phyloP scores from a whole-genome alignment of 495 filamentous ascomycete genomes.

The Friedmanniomyces endolithicus region DNA sequence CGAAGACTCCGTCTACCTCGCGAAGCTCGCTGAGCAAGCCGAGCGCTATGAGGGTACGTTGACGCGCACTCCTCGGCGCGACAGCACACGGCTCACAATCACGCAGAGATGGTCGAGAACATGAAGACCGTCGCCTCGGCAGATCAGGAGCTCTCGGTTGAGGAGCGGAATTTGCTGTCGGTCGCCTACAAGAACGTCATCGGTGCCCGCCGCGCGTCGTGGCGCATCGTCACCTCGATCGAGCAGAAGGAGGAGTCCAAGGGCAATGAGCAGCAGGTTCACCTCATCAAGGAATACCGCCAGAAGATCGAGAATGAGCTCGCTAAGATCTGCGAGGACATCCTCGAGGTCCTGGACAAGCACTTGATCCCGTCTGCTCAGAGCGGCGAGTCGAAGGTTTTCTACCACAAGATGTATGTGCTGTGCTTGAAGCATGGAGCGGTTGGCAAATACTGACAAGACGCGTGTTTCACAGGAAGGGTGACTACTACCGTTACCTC shows the following conservation, averaged over 20 bases:
- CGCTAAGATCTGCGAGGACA: constrained; percentile 98
- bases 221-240: constrained; percentile 99
- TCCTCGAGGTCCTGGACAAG: constrained; percentile 89
- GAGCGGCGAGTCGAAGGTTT: constrained; percentile 97
- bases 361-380: constrained; percentile 94
- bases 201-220: constrained; percentile 94
- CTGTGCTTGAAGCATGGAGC: background rate
- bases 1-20: constrained; percentile 98
- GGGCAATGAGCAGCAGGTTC: constrained; percentile 88
- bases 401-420: constrained; percentile 99
- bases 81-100: background rate
- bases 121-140: constrained; percentile 98
- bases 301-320: constrained; percentile 98
- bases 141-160: constrained; percentile 93
- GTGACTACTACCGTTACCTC: constrained; percentile 98
- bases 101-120: constrained; percentile 98
- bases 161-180: constrained; percentile 97
- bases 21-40: constrained; percentile 99
- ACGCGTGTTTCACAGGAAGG: constrained; percentile 58
- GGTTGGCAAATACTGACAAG: constrained; percentile 8
- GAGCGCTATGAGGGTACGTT: constrained; percentile 97
- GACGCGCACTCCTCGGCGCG: background rate
- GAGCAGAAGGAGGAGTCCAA: constrained; percentile 99
- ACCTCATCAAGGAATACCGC: constrained; percentile 97
- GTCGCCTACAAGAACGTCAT: constrained; percentile 99